A percentile compares a stretch with the other conserved stretches of the same genome.
Conservation (phyloP, 805 yeast genomes). For the Ogataea philodendri region DNA sequence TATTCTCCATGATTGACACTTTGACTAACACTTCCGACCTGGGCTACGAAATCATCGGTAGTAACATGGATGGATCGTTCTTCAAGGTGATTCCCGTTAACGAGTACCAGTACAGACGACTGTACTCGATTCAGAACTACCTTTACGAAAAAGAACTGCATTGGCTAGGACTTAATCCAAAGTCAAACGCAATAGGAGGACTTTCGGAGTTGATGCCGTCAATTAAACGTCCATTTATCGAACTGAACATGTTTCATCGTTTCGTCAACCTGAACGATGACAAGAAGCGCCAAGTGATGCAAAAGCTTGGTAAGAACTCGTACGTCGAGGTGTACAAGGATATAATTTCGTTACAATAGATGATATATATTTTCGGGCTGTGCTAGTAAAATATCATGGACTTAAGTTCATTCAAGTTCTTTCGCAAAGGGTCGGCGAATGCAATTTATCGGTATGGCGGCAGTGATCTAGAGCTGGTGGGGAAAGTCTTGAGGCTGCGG, state of each 20-base stretch:
- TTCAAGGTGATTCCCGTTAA: constrained; percentile 69
- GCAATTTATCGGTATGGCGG: constrained; percentile 44
- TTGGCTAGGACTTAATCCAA: constrained; percentile 78
- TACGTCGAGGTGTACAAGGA: constrained; percentile 68
- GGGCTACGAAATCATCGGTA: constrained; percentile 63
- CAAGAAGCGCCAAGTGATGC: constrained; percentile 50
- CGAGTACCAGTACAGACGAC: constrained; percentile 73
- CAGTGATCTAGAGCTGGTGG: constrained; percentile 28
- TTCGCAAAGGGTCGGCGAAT: constrained; percentile 48
- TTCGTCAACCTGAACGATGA: constrained; percentile 58
- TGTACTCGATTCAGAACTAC: constrained; percentile 86
- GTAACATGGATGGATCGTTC: constrained; percentile 76
- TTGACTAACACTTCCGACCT: constrained; percentile 29
- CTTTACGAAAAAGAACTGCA: constrained; percentile 73
- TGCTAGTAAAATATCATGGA: constrained; percentile 2
- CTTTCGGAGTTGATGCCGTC: constrained; percentile 34
- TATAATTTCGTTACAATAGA: constrained; percentile 36
- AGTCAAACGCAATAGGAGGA: constrained; percentile 54
- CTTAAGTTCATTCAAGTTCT: constrained; percentile 26
- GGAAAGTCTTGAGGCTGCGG: constrained; percentile 40
- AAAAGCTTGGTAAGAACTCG: constrained; percentile 57
- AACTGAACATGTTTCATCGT: constrained; percentile 52
- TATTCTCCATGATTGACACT: constrained; percentile 32
- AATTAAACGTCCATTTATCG: constrained; percentile 62
- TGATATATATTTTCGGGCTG: constrained; percentile 3